Base-by-base conservation (phyloP, 352 stramenopile genomes). In the Thalassiosira oceanica region DNA sequence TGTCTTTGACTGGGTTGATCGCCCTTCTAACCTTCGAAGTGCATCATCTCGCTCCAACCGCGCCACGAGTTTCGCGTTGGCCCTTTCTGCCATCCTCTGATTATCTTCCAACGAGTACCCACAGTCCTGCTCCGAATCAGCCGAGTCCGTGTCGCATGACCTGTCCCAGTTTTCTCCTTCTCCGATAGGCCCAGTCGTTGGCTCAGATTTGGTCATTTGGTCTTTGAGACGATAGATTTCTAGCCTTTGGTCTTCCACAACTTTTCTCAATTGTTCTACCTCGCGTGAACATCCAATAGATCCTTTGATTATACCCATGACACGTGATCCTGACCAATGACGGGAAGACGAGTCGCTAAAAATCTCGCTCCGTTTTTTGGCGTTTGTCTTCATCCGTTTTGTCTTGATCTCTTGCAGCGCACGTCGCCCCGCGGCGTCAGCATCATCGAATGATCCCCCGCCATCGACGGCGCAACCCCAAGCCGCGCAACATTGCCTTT, bases 401-500 rank as follows among this genome's bases (percentile, higher is more conserved):
- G 23, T 36, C 3, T 36, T 61, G 3, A 78, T 58, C 23, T 58
- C 57, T 2, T 41, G 42, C 15, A 68, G 29, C 20, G 68, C 61
- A 64, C 56, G 31, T 16, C 41, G 42, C 16, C 64, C 61, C 13
- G 61, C 68, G 56, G 61, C 49, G 39, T 70, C 37, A 5, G 68
- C 68, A 61, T 70, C 41, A 24, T 68, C 29, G 31, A 61, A 74
- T 2, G 68, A 58, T 4, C 67, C 67, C 0, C 67, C 60, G 27
- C 61, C 76, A 18, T 63, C 20, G 15, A 88, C 35, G 4, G 76
- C 86, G 18, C 48, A 50, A 36, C 69, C 81, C 84, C 85, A 93
- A 31, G 86, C 89, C 28, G 79, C 87, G 29, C 94, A 93, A 16
- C 95, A 89, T 1, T 89, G 73, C 11, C 93, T 85, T 69, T 98